These are phyloP conservation scores for Eucalyptus cloeziana DNA, from an alignment of 345 rosid species.

Conservation along the genomic window DNA sequence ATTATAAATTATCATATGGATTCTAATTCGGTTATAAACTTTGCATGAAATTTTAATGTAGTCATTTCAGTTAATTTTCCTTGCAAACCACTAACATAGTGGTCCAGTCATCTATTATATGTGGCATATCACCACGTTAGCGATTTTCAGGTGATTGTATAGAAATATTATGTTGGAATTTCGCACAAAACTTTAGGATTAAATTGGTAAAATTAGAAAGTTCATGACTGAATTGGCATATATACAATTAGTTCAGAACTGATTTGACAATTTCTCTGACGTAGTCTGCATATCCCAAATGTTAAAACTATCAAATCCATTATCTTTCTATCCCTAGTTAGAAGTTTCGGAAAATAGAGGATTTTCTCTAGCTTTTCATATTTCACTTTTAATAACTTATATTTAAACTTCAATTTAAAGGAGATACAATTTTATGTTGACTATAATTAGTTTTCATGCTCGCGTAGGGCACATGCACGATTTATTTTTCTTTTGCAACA, in stretches of 20 bases:
- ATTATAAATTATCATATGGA: too few relatives aligned
- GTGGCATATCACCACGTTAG: too few relatives aligned
- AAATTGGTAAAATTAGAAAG: accelerated
- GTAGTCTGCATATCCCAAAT: not conserved
- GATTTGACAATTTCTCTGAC: not conserved
- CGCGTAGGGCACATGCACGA: accelerated
- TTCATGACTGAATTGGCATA: accelerated
- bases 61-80: too few relatives aligned
- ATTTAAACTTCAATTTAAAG: not conserved
- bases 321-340: not conserved
- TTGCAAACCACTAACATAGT: too few relatives aligned
- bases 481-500: not conserved
- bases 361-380: not conserved
- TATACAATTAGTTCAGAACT: accelerated
- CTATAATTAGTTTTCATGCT: not conserved
- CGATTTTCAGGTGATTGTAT: too few relatives aligned
- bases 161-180: not conserved
- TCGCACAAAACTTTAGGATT: accelerated
- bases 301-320: not conserved
- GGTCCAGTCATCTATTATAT: too few relatives aligned
- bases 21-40: too few relatives aligned
- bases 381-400: not conserved
- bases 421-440: not conserved
- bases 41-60: too few relatives aligned
- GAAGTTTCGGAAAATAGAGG: not conserved